These are phyloP conservation scores for Sporothrix brunneoviolacea DNA, from an alignment of 2,329 filamentous ascomycete genomes.

Conservation along the genomic window DNA sequence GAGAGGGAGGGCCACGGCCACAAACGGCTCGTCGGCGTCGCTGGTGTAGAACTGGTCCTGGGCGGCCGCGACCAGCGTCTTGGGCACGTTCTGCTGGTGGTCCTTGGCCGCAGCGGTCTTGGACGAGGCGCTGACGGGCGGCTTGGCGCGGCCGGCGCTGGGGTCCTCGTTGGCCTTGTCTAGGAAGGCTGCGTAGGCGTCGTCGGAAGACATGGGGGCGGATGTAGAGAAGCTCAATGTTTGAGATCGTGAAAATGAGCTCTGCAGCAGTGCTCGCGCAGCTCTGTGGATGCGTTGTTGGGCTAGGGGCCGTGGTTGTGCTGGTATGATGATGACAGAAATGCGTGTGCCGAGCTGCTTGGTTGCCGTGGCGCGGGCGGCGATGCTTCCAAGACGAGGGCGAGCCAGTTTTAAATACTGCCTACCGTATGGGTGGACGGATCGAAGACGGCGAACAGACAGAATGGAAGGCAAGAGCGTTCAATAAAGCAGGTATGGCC, in stretches of 20 bases:
- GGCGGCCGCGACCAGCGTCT: slow-evolving; percentile 42
- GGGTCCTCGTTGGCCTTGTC: slow-evolving; percentile 80
- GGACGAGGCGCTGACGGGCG: slow-evolving; percentile 19
- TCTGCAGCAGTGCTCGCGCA: background rate
- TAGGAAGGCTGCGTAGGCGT: slow-evolving; percentile 77
- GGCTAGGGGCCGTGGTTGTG: background rate
- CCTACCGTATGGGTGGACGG: background rate
- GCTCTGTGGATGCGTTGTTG: background rate
- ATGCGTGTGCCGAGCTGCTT: background rate
- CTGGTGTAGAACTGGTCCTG: slow-evolving; percentile 63
- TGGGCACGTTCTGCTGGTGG: slow-evolving; percentile 44
- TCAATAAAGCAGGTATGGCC: background rate
- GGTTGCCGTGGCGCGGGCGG: slow-evolving; percentile 6
- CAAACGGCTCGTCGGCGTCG: slow-evolving; percentile 82
- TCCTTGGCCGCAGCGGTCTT: slow-evolving; percentile 5
- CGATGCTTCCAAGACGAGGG: slow-evolving; percentile 3
- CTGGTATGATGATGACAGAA: background rate
- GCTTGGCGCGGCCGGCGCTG: slow-evolving; percentile 46
- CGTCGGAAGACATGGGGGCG: slow-evolving; percentile 64
- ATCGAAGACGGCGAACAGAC: background rate
- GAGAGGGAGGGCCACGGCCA: slow-evolving; percentile 64
- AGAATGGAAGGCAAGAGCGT: background rate
- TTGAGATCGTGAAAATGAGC: background rate
- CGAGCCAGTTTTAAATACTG: slow-evolving; percentile 5
- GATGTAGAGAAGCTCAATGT: slow-evolving; percentile 9